phyloP scores from a whole-genome alignment of 768 basidiomycete genomes.

The Trametes maxima region DNA sequence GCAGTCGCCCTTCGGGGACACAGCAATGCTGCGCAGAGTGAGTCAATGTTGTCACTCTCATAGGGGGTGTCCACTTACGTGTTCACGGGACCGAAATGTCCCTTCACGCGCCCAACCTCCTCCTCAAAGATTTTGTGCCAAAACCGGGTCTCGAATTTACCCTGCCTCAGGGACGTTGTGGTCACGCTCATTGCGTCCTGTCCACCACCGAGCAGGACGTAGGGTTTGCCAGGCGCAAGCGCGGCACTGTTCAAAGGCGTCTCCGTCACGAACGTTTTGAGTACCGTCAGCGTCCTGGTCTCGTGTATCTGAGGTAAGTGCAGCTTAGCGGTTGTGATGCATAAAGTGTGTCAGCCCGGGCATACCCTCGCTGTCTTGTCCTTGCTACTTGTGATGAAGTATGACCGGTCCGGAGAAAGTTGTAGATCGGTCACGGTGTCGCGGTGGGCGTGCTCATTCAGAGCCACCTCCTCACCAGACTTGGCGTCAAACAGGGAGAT shows the following conservation, averaged over 20 bases:
- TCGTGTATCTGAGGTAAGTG: constrained; percentile 70
- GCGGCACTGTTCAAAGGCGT: constrained; percentile 95
- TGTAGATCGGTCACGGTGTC: constrained; percentile 93
- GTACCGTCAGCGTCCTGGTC: constrained; percentile 81
- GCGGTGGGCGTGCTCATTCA: constrained; percentile 86
- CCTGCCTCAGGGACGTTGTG: constrained; percentile 90
- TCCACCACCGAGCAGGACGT: constrained; percentile 93
- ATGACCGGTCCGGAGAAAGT: constrained; percentile 84
- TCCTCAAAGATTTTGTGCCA: constrained; percentile 98
- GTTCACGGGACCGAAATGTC: constrained; percentile 96
- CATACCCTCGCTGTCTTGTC: constrained; percentile 93
- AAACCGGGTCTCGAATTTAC: constrained; percentile 97
- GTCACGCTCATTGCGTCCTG: constrained; percentile 98
- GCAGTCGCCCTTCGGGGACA: constrained; percentile 83
- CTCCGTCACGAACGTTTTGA: constrained; percentile 93
- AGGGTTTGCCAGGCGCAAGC: constrained; percentile 81
- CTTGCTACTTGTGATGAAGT: constrained; percentile 95
- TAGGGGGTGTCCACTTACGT: constrained; percentile 66
- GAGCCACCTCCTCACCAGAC: constrained; percentile 79
- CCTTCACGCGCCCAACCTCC: constrained; percentile 95
- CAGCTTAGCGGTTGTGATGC: not conserved
- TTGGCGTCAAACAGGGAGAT: constrained; percentile 89
- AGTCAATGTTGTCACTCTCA: constrained; percentile 9
- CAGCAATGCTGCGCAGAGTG: constrained; percentile 69
- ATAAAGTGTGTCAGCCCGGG: constrained; percentile 12